These are phyloP conservation scores for Coccomyxa sp. DNA, from an alignment of 139 green algal genomes.

Conservation along the genomic window DNA sequence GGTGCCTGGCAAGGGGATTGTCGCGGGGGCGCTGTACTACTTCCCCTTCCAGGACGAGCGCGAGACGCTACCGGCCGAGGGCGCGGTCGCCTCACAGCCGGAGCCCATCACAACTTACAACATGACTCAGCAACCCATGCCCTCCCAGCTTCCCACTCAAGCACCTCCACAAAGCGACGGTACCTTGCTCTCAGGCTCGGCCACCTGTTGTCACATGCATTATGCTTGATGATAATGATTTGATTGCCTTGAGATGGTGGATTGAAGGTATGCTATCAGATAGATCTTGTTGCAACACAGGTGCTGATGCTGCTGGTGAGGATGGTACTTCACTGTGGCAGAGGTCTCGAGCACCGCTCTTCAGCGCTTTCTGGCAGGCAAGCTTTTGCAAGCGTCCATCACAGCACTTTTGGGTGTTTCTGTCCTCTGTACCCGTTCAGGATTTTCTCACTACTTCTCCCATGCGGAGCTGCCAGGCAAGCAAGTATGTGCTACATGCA, in stretches of 20 bases:
- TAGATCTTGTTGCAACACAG: no score
- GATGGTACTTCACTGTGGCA: conserved; percentile 6
- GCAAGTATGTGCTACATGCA: conserved; percentile 9
- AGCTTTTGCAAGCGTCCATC: neutral
- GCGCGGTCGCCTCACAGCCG: conserved; percentile 7
- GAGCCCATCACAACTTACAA: neutral
- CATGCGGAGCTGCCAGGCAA: neutral
- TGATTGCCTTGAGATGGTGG: no score
- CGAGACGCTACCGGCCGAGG: conserved; percentile 59
- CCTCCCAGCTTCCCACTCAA: neutral
- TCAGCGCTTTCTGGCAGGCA: conserved; percentile 68
- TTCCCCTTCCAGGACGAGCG: conserved; percentile 60
- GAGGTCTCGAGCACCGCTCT: conserved; percentile 28
- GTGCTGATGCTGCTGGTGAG: no score
- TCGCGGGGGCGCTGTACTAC: conserved; percentile 71
- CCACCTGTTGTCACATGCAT: neutral
- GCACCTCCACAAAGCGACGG: neutral
- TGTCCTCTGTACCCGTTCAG: neutral
- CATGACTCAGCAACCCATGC: conserved; percentile 4
- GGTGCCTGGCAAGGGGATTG: conserved; percentile 58
- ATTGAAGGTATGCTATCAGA: no score
- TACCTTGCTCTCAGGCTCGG: neutral
- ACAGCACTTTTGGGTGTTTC: neutral
- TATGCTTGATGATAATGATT: neutral
- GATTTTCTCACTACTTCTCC: neutral